Percentiles rank a stretch among this genome's conserved stretches.
Conservation (phyloP, 2,329 filamentous ascomycete genomes). For the Sporothrix variecibatus region DNA sequence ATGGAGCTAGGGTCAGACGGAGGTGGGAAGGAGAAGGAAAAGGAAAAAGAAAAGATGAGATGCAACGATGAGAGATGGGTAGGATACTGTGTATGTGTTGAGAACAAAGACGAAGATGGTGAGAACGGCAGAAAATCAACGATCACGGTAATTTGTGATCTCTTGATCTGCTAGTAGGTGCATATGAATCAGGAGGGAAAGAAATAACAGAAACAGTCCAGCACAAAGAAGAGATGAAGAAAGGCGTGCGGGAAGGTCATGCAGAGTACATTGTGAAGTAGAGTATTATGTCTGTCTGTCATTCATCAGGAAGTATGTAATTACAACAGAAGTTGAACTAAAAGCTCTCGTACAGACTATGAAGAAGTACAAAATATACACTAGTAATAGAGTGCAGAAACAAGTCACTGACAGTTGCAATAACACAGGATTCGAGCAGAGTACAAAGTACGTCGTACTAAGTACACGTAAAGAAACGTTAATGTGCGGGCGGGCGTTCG, state of each 20-base stretch:
- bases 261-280: background rate
- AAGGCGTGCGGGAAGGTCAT: background rate
- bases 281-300: background rate
- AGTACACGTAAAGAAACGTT: background rate
- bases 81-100: background rate
- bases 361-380: background rate
- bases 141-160: conserved; percentile 2
- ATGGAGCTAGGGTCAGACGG: background rate
- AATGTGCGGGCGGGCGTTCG: background rate
- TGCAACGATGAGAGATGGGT: background rate
- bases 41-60: background rate
- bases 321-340: background rate
- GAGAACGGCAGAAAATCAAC: background rate
- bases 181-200: conserved; percentile 18
- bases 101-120: background rate
- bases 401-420: background rate
- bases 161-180: conserved; percentile 22
- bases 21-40: background rate
- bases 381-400: background rate
- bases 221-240: background rate
- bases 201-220: background rate
- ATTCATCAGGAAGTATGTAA: background rate
- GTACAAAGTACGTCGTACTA: background rate
- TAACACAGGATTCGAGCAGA: background rate
- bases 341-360: background rate